phyloP scores from a whole-genome alignment of 495 filamentous ascomycete species.

The Neurospora sp. region DNA sequence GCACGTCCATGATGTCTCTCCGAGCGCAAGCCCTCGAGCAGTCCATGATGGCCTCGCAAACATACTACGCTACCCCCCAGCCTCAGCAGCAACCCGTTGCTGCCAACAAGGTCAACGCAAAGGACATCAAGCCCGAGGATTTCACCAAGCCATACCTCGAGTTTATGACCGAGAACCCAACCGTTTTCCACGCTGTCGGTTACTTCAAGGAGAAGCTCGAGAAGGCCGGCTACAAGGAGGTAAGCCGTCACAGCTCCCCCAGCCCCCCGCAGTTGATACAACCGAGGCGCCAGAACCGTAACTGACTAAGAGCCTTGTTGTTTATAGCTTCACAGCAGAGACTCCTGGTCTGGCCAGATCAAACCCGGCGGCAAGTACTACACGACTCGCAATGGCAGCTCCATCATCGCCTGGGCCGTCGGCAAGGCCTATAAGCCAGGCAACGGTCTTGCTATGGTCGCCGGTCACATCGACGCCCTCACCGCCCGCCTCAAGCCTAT shows the following conservation, averaged over 20 bases:
- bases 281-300: not conserved
- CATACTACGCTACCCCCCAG: not conserved
- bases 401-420: slow-evolving; percentile 77
- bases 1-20: slow-evolving; percentile 31
- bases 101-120: slow-evolving; percentile 18
- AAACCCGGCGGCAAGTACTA: slow-evolving; percentile 81
- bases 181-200: slow-evolving; percentile 79
- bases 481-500: slow-evolving; percentile 86
- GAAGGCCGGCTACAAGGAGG: slow-evolving; percentile 59
- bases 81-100: not conserved
- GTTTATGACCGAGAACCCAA: slow-evolving; percentile 84
- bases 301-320: not conserved
- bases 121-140: slow-evolving; percentile 39
- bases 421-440: slow-evolving; percentile 75
- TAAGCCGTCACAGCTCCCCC: slow-evolving; percentile 12
- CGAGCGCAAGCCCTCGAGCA: slow-evolving; percentile 21
- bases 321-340: slow-evolving; percentile 61
- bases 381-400: slow-evolving; percentile 73
- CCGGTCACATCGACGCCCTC: slow-evolving; percentile 86
- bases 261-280: not conserved
- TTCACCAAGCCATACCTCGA: slow-evolving; percentile 80
- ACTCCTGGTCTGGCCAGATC: slow-evolving; percentile 67
- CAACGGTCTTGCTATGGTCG: slow-evolving; percentile 71
- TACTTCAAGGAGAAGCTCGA: slow-evolving; percentile 63
- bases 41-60: slow-evolving; percentile 10